Evolutionary conservation across 164 flowering plant genomes (phyloP).

Genomic region (Amborella trichopoda): DNA sequence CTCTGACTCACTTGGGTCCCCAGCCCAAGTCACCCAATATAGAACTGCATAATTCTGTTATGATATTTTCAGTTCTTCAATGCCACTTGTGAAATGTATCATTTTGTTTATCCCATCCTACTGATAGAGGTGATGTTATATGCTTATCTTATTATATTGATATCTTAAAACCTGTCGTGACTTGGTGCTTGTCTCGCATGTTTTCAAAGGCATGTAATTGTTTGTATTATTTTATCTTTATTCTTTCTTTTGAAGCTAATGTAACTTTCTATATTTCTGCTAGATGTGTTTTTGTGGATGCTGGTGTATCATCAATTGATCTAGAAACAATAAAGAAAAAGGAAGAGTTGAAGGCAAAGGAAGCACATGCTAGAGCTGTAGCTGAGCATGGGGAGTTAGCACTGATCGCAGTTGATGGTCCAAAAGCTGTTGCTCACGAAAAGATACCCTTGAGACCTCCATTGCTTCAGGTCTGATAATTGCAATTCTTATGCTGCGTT

Average conservation of each 20-base stretch:
- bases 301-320: constrained; percentile 88
- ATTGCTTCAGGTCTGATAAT: constrained; percentile 89
- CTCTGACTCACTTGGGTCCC: too few relatives aligned
- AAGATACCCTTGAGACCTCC: constrained; percentile 80
- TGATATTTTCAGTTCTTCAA: too few relatives aligned
- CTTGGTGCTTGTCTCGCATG: too few relatives aligned
- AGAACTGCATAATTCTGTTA: too few relatives aligned
- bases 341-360: constrained; percentile 70
- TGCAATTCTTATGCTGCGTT: too few relatives aligned
- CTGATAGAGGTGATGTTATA: too few relatives aligned
- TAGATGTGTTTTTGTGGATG: constrained; percentile 98
- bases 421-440: constrained; percentile 51
- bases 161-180: too few relatives aligned
- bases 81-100: too few relatives aligned
- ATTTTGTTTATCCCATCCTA: too few relatives aligned
- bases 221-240: not conserved
- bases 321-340: constrained; percentile 79
- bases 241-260: not conserved
- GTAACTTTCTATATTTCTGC: not conserved
- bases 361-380: constrained; percentile 71
- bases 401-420: constrained; percentile 72
- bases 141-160: too few relatives aligned
- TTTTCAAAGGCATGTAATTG: too few relatives aligned
- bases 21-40: too few relatives aligned
- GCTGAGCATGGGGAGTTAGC: constrained; percentile 97